Percentiles rank a stretch among this genome's conserved stretches.
Evolutionary conservation across 2,329 filamentous ascomycete species (phyloP).

Genomic region (Chaetomiaceae sp.): DNA sequence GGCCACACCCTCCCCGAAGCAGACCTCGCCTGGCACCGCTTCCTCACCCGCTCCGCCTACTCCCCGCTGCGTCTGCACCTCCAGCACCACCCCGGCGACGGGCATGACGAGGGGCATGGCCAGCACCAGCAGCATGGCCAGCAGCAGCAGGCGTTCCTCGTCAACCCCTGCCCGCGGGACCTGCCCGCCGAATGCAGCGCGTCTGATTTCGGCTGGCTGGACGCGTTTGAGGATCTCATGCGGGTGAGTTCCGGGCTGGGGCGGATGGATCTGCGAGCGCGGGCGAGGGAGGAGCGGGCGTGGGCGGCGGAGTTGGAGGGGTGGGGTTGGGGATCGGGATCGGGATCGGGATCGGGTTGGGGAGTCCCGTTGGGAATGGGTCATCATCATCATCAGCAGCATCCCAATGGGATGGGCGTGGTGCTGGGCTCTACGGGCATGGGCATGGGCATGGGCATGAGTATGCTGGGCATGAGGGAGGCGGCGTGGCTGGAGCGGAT

Average conservation of each 20-base stretch:
- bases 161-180: constrained; percentile 44
- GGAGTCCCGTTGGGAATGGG: neutral
- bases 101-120: constrained; percentile 40
- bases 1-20: constrained; percentile 2
- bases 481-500: constrained; percentile 25
- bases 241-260: constrained; percentile 40
- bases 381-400: neutral
- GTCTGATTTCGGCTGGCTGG: no score
- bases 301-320: no score
- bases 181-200: constrained; percentile 34
- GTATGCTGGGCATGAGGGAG: neutral
- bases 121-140: no score
- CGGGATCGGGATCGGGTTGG: neutral
- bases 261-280: constrained; percentile 39
- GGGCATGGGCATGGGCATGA: no score
- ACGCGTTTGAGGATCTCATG: constrained; percentile 56
- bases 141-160: no score
- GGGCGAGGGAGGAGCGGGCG: no score
- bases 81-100: no score
- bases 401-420: neutral
- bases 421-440: no score
- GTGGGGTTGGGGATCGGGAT: constrained; percentile 29
- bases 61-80: constrained; percentile 45
- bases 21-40: constrained; percentile 22
- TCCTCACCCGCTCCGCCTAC: constrained; percentile 40